Evolutionary conservation across 345 rosid genomes (phyloP).

Genomic region (Laguncularia racemosa): DNA sequence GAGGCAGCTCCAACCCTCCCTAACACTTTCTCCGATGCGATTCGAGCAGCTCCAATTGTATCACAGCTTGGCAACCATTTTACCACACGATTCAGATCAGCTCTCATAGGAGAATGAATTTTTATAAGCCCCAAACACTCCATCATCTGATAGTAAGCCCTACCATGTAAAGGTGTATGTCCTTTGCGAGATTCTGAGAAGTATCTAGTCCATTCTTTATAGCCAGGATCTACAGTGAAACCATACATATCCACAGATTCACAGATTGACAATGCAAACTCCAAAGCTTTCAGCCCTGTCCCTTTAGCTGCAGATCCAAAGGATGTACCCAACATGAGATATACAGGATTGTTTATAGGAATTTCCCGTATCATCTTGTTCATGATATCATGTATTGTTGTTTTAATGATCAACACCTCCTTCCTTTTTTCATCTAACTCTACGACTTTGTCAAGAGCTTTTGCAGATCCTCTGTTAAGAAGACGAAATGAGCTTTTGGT

Average conservation of each 20-base stretch:
- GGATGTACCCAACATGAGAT: too few relatives aligned
- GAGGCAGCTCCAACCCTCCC: conserved; percentile 22
- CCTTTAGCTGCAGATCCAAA: too few relatives aligned
- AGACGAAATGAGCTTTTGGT: too few relatives aligned
- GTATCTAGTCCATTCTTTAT: conserved; percentile 97
- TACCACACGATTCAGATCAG: conserved; percentile 77
- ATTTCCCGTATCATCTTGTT: too few relatives aligned
- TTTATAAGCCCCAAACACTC: conserved; percentile 99
- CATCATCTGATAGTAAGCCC: conserved; percentile 93
- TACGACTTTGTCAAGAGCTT: too few relatives aligned
- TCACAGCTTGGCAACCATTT: conserved; percentile 75
- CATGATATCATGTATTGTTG: too few relatives aligned
- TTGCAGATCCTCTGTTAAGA: too few relatives aligned
- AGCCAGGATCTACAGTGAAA: conserved; percentile 97
- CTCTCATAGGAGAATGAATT: conserved; percentile 93
- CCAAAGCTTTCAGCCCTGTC: conserved; percentile 95
- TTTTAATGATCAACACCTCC: too few relatives aligned
- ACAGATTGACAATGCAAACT: conserved; percentile 92
- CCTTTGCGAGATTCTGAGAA: conserved; percentile 92
- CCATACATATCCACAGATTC: conserved; percentile 93
- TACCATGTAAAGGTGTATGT: conserved; percentile 96
- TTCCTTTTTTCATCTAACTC: too few relatives aligned
- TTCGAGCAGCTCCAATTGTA: too few relatives aligned
- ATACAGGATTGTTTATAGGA: too few relatives aligned
- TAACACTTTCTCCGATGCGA: too few relatives aligned